Evolutionary conservation across 1,284 basidiomycete species (phyloP).

Genomic region (Volvariella volvacea): DNA sequence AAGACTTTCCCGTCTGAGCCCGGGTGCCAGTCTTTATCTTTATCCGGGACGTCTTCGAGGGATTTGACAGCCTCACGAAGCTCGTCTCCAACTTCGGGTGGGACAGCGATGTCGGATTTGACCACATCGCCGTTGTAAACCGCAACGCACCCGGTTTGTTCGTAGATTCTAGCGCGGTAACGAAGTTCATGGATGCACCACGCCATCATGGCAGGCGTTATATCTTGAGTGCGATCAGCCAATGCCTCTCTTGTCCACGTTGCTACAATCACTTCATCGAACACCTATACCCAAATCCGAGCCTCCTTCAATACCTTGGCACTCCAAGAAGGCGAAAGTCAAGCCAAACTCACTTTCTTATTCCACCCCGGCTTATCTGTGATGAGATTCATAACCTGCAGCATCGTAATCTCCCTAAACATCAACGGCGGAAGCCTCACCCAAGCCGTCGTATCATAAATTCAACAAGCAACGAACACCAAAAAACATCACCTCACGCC

Average conservation of each 20-base stretch:
- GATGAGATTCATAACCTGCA: constrained; percentile 5
- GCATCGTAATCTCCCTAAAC: constrained; percentile 7
- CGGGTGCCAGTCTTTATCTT: constrained; percentile 24
- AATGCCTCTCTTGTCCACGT: constrained; percentile 14
- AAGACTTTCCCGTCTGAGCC: constrained; percentile 29
- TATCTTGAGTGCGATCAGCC: constrained; percentile 9
- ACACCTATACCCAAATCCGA: too few species aligned
- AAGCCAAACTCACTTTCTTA: constrained; percentile 4
- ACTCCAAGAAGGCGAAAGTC: too few species aligned
- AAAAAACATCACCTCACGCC: too few species aligned
- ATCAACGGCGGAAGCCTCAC: constrained; percentile 1
- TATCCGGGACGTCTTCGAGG: constrained; percentile 31
- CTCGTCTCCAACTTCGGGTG: constrained; percentile 12
- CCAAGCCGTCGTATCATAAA: too few species aligned
- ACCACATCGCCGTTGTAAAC: constrained; percentile 19
- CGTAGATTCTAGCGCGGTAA: constrained; percentile 13
- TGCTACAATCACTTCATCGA: constrained; percentile 11
- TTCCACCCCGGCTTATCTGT: constrained; percentile 7
- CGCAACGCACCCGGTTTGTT: constrained; percentile 8
- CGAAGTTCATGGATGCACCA: constrained; percentile 16
- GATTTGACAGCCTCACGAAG: constrained; percentile 11
- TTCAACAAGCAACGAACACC: too few species aligned
- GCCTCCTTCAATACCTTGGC: too few species aligned
- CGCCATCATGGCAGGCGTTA: constrained; percentile 15
- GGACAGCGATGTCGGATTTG: constrained; percentile 20